A percentile compares a stretch with the other conserved stretches of the same genome.
Evolutionary conservation across 257 asterid genomes (phyloP).

Genomic region (Solanum bulbocastanum): DNA sequence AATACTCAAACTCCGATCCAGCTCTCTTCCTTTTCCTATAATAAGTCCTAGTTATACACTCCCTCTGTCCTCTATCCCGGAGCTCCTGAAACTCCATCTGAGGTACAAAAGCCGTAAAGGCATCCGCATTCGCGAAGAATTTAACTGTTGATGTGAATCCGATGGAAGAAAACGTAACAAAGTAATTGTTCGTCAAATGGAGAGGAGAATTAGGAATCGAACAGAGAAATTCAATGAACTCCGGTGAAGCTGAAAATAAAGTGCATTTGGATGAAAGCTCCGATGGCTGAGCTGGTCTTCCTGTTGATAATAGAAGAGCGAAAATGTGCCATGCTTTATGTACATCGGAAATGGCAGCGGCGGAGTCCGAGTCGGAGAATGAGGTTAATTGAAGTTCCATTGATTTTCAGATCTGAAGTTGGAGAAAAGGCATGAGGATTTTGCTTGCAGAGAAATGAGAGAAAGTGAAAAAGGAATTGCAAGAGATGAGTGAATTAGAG

Average conservation of each 20-base stretch:
- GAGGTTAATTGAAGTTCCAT: constrained; percentile 22
- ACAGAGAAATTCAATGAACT: constrained; percentile 45
- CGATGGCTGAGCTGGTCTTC: constrained; percentile 32
- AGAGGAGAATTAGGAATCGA: constrained; percentile 60
- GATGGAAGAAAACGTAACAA: constrained; percentile 41
- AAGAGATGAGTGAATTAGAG: neutral
- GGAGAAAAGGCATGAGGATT: neutral
- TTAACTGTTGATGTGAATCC: constrained; percentile 29
- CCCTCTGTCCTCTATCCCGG: neutral
- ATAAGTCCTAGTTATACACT: constrained; percentile 18
- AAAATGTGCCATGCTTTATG: constrained; percentile 56
- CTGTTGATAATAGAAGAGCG: constrained; percentile 32
- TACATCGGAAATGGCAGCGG: constrained; percentile 14
- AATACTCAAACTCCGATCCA: constrained; percentile 12
- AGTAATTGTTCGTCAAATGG: constrained; percentile 14
- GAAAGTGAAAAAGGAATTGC: neutral
- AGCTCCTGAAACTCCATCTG: neutral
- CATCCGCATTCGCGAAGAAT: constrained; percentile 20
- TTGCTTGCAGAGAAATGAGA: neutral
- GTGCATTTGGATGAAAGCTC: constrained; percentile 38
- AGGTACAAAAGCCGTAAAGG: constrained; percentile 4
- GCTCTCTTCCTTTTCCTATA: constrained; percentile 45
- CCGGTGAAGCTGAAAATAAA: constrained; percentile 21
- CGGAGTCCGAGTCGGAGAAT: neutral
- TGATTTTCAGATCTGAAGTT: constrained; percentile 23